phyloP scores from a whole-genome alignment of 345 rosid genomes.

The Arabidopsis arenosa region DNA sequence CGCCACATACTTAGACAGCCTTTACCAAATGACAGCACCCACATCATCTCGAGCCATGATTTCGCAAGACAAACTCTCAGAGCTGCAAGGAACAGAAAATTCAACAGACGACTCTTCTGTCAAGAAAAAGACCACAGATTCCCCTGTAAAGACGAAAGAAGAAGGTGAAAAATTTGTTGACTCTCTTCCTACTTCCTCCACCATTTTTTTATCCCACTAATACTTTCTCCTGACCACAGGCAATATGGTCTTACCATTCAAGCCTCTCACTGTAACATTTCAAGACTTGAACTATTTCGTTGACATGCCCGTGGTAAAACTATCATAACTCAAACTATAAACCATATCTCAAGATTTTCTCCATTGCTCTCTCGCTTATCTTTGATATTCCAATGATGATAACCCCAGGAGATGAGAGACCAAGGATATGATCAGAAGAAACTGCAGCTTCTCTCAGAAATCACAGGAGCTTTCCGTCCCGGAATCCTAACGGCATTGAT shows the following conservation, averaged over 20 bases:
- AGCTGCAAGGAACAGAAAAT: conserved; percentile 52
- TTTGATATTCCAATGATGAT: neutral
- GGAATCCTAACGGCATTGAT: conserved; percentile 77
- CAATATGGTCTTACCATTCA: conserved; percentile 75
- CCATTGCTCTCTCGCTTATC: neutral
- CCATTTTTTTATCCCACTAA: conserved; percentile 9
- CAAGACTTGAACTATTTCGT: conserved; percentile 69
- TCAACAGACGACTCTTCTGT: conserved; percentile 19
- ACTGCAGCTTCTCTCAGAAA: conserved; percentile 64
- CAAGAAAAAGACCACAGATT: conserved; percentile 31
- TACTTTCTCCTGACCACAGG: conserved; percentile 25
- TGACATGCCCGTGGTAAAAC: conserved; percentile 79
- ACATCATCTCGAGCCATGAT: conserved; percentile 69
- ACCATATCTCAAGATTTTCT: neutral
- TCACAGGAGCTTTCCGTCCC: conserved; percentile 83
- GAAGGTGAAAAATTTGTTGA: conserved; percentile 21
- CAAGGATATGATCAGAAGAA: conserved; percentile 65
- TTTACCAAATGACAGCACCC: conserved; percentile 60
- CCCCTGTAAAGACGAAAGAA: conserved; percentile 8
- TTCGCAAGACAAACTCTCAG: conserved; percentile 62
- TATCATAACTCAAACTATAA: conserved; percentile 5
- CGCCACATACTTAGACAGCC: neutral
- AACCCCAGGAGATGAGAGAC: conserved; percentile 69
- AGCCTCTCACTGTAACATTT: conserved; percentile 76
- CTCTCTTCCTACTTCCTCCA: conserved; percentile 6